Evolutionary conservation across 78 protist species (phyloP), one percentile per base, ranked within the genome.

Genomic region (Emiliania huxleyi): DNA sequence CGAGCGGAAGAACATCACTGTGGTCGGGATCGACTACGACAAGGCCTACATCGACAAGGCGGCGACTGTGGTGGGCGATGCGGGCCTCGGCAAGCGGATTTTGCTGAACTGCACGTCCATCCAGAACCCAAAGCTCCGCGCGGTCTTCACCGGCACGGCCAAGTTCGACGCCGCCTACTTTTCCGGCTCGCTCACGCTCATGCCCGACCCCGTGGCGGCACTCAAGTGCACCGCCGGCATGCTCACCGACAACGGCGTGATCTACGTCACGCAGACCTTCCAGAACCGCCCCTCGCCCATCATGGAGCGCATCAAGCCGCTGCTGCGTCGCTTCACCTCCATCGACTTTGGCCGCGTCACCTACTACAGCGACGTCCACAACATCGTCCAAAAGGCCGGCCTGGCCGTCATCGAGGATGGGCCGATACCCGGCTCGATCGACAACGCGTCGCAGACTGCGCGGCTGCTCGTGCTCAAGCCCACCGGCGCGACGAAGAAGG

Each of bases 281-380:
- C 49, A 93, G 89, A 33, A 43, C n/a, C 35, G 35, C 1, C 81
- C 44, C 29, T n/a, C 25, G 11, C 69, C 69, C 29, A 0, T 92
- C 40, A 18, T 69, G 90, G 45, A 69, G 88, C 18, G 38, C 25
- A 25, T 75, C 62, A 93, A 93, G 87, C 92, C 94, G 29, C 43
- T 55, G 52, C 42, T 93, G 12, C 38, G 29, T 26, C 0, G 0
- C 19, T 12, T 87, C 21, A 55, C 81, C 40, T 87, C 94, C 56
- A 62, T 93, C 87, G 94, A 93, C 91, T 93, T 93, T 40, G 94
- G 94, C 5, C 3, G 15, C 29, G 90, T 87, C 29, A 93, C 93
- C 1, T 91, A 83, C 43, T 29, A 48, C 81, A 15, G 40, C 15
- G 29, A 71, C 2, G 81, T 71, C 40, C 40, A 8, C 35, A 26